Conservation (phyloP, 2,329 filamentous ascomycete species). For the Emydomyces testavorans region DNA sequence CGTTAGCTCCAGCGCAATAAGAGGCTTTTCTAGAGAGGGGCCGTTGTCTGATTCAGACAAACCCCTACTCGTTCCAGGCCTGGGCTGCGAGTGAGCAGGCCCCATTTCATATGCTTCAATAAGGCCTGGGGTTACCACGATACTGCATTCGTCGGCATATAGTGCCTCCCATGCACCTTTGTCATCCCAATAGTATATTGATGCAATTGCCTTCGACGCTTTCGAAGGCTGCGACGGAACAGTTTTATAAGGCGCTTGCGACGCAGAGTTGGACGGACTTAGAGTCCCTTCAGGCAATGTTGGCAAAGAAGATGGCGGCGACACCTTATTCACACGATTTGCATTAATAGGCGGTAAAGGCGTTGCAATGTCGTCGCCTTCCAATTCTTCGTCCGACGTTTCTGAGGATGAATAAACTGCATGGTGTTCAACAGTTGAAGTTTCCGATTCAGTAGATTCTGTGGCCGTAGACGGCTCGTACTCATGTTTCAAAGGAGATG, state of each 20-base stretch:
- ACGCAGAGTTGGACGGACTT: constrained; percentile 69
- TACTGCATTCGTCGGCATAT: constrained; percentile 50
- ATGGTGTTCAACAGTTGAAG: constrained; percentile 45
- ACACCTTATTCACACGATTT: constrained; percentile 33
- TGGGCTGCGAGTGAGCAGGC: constrained; percentile 25
- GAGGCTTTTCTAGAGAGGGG: constrained; percentile 31
- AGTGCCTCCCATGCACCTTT: constrained; percentile 51
- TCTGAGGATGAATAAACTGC: constrained; percentile 39
- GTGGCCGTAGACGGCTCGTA: constrained; percentile 75
- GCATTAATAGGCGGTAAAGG: constrained; percentile 24
- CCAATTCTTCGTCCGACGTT: constrained; percentile 47
- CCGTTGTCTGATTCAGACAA: constrained; percentile 12
- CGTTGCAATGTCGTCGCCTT: constrained; percentile 37
- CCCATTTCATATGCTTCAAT: constrained; percentile 52
- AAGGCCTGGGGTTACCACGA: constrained; percentile 52
- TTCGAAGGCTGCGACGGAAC: constrained; percentile 39
- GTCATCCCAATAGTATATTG: constrained; percentile 54
- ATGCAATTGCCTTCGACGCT: constrained; percentile 47
- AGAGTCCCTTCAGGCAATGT: constrained; percentile 45
- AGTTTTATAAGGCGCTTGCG: constrained; percentile 56
- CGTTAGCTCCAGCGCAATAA: constrained; percentile 71
- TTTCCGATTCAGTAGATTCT: constrained; percentile 46
- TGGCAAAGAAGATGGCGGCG: constrained; percentile 27
- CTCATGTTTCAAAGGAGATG: constrained; percentile 92
- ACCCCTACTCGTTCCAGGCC: constrained; percentile 17